Base-by-base conservation (phyloP, 106 monocot species). In the Apostasia shenzhenica region DNA sequence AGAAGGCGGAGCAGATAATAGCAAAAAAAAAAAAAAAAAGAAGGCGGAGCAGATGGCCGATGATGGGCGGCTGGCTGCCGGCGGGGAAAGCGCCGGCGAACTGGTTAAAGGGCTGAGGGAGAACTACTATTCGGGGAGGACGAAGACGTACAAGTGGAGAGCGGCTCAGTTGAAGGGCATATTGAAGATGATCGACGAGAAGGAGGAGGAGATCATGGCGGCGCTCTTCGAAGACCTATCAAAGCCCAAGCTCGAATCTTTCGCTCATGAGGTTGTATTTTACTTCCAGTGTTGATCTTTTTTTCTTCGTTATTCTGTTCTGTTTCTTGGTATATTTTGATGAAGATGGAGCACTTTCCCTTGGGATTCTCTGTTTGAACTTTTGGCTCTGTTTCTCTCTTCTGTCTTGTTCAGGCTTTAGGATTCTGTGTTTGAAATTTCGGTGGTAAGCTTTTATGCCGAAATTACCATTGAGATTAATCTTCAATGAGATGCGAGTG, bases 81-180 rank as follows among this genome's bases (percentile, higher is more conserved):
- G 63, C 43, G 59, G 47, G 38, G 67, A 68, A 70, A 56, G 51
- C 41, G 82, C 80, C 64, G 83, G 54, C 49, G 59, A 45, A 44
- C 4, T 81, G 48, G 72, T 90, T 72, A 67, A 13, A 57, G 83
- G 67, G 54, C 73, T 86, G 37, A 67, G 89, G 68, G 54, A 67
- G 72, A 74, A 58, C 71, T 89, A 82, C 54, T 12, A 7, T 49
- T 8, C 73, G 5, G 77, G 89, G 57, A 79, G 55, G 75, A 85
- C 89, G 75, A 71, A 73, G 82, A 62, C 70, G 42, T 77, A 71
- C 44, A 82, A 85, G 66, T 89, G 89, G 89, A 67, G 89, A 66
- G 74, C 44, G 48, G 59, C 66, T 66, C 89, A 89, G 78, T 54
- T 89, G 51, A 67, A 73, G 71, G 76, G 55, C 1, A 26, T 88